Evolutionary conservation across 129 eudicot genomes (phyloP), one percentile per base, ranked within the genome.

Genomic region (Centaurea solstitialis): DNA sequence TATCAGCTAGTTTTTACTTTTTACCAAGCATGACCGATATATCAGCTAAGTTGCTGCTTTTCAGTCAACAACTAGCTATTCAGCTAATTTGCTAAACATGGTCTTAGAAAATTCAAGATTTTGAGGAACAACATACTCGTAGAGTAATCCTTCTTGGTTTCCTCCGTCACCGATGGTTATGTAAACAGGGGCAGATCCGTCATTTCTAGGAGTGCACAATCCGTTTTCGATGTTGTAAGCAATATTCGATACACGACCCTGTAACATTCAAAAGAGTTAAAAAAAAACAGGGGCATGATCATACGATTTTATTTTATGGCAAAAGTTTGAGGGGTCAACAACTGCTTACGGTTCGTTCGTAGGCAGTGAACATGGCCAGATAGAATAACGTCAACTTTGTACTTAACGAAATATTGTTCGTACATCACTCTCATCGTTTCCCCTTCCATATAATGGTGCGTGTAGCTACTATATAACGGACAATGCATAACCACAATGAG

Each of bases 311-410:
- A 68, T 41, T 37, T 21, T 45, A 33, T 28, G 20, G 50, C 3
- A 28, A 12, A 59, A n/a, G 23, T n/a, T 11, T 5, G 47, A 70
- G 28, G 20, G 9, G 20, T 8, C 53, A 18, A 40, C 0, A 26
- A 72, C 47, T 7, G 77, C 98, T 89, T 87, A 95, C 99, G 20
- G 99, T 89, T 85, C 98, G 86, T 80, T 95, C 99, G 7, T 95
- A 95, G 13, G 99, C 97, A n/a, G 74, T 95, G 99, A 38, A 95
- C 99, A 47, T 95, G 99, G 66, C 99, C 99, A 26, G 99, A 88
- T 84, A 95, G 93, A 67, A 95, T 92, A 21, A 89, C 95, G 68
- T 95, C 99, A 23, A 93, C 98, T 72, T 93, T 89, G 85, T 95
- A 89, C 77, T 89, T 35, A 72, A 95, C 99, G 41, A 91, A 88